Base-by-base conservation (phyloP, 2,329 filamentous ascomycete species). In the Aaosphaeria arxii region DNA sequence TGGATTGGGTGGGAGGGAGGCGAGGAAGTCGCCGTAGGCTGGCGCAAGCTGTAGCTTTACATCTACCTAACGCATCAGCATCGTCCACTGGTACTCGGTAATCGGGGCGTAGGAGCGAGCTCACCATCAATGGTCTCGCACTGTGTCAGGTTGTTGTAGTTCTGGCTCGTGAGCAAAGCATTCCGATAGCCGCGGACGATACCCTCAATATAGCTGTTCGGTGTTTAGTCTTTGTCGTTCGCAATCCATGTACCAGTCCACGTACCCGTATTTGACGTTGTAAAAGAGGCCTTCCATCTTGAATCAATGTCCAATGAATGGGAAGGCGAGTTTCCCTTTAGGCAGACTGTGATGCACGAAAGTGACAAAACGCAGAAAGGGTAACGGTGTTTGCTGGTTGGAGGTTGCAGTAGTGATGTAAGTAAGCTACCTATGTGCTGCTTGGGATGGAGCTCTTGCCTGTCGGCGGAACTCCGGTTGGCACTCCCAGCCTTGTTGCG, bases 181-280 rank as follows among this genome's bases (percentile, higher is more conserved):
- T 97, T 99, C 69, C 92, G 87, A 76, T 97, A 99, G 56, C 94
- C 94, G 65, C 94, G 89, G 64, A 97, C 90, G 71, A 99, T 91
- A 71, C 94, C 94, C 76, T 99, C 94, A 70, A 97, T 85, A 75
- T 95, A 97, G 75, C 91, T 95, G 65, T 52, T 35, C 28, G 11
- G 11, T 6, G 40, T 59, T 66, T 56, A 63, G 60, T 9, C 17
- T 24, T 24, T 24, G 17, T 24, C 17, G 17, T 24, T 24, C 17
- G 17, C 17, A 24, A 24, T 24, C 17, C 17, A 24, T 24, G 17
- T 24, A 24, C 17, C 17, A 24, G 17, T 24, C 17, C 31, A 69
- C 81, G 56, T 78, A 92, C 87, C 91, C 91, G 74, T 89, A 91
- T 74, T 95, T 91, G 55, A 92, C 88, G 76, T 96, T 96, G 77